Percentiles rank a stretch among this genome's conserved stretches.
Conservation (phyloP, 2,329 filamentous ascomycete species). For the Ceratocystiopsis sp. region DNA sequence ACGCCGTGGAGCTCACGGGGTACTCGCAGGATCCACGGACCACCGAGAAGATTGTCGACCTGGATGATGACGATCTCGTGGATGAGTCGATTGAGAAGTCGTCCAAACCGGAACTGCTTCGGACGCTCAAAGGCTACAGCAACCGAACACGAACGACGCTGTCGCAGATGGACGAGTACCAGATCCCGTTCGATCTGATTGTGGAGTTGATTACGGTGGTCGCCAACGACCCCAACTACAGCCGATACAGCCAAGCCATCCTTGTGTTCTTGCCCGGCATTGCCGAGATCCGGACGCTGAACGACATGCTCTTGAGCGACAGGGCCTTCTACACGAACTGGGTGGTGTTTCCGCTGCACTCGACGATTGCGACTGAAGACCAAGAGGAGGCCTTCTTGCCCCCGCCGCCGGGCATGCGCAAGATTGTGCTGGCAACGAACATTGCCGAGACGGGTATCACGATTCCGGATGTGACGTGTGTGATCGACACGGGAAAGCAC, state of each 20-base stretch:
- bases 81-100: slow-evolving; percentile 34
- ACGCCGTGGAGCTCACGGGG: slow-evolving; percentile 75
- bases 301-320: slow-evolving; percentile 68
- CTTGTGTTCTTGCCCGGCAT: slow-evolving; percentile 92
- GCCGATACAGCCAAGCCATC: slow-evolving; percentile 69
- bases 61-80: slow-evolving; percentile 42
- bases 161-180: slow-evolving; percentile 70
- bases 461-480: slow-evolving; percentile 92
- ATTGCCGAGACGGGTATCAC: slow-evolving; percentile 98
- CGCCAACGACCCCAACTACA: slow-evolving; percentile 48
- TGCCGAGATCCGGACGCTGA: slow-evolving; percentile 75
- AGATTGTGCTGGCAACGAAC: slow-evolving; percentile 93
- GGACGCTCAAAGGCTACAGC: slow-evolving; percentile 57
- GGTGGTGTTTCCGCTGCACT: slow-evolving; percentile 82
- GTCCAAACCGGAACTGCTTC: slow-evolving; percentile 38
- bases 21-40: slow-evolving; percentile 41
- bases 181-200: slow-evolving; percentile 78
- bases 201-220: slow-evolving; percentile 63
- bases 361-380: slow-evolving; percentile 87
- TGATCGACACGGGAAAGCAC: slow-evolving; percentile 92
- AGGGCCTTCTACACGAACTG: slow-evolving; percentile 59
- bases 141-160: slow-evolving; percentile 58
- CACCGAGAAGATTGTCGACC: slow-evolving; percentile 37
- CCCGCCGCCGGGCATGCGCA: slow-evolving; percentile 65
- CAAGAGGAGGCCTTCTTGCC: slow-evolving; percentile 85